Percentiles rank a stretch among this genome's conserved stretches.
Evolutionary conservation across 352 stramenopile genomes (phyloP).

Genomic region (Halophytophthora polymorphica): DNA sequence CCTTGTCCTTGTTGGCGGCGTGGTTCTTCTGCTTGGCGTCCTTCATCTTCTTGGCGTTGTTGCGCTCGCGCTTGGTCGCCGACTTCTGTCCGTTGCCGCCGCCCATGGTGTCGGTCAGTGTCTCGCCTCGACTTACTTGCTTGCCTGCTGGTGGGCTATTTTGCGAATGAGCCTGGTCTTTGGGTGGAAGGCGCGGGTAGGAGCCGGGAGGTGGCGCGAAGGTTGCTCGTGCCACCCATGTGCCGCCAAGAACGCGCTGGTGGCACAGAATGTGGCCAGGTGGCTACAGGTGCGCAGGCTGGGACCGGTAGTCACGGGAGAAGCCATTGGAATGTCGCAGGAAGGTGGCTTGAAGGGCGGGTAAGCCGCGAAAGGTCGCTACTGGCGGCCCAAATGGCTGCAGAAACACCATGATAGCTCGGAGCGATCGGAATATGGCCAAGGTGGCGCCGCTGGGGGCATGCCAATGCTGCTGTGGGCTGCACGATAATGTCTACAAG

Average conservation of each 20-base stretch:
- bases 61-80: slow-evolving; percentile 73
- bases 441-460: slow-evolving; percentile 4
- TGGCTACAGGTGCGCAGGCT: too few species aligned
- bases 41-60: slow-evolving; percentile 86
- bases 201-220: too few species aligned
- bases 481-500: not conserved
- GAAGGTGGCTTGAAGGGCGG: not conserved
- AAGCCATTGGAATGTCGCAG: not conserved
- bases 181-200: too few species aligned
- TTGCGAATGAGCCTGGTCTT: too few species aligned
- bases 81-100: slow-evolving; percentile 85
- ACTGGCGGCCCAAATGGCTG: slow-evolving; percentile 12
- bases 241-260: too few species aligned
- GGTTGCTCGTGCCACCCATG: too few species aligned
- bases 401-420: slow-evolving; percentile 1
- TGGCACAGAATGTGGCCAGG: too few species aligned
- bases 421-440: not conserved
- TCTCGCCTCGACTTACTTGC: not conserved
- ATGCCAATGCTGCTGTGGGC: slow-evolving; percentile 10
- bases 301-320: too few species aligned
- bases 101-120: slow-evolving; percentile 67
- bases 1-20: slow-evolving; percentile 76
- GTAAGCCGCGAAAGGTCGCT: slow-evolving; percentile 15
- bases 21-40: slow-evolving; percentile 79
- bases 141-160: too few species aligned